Evolutionary conservation across 768 basidiomycete genomes (phyloP).

Genomic region (Gymnopilus junonius): DNA sequence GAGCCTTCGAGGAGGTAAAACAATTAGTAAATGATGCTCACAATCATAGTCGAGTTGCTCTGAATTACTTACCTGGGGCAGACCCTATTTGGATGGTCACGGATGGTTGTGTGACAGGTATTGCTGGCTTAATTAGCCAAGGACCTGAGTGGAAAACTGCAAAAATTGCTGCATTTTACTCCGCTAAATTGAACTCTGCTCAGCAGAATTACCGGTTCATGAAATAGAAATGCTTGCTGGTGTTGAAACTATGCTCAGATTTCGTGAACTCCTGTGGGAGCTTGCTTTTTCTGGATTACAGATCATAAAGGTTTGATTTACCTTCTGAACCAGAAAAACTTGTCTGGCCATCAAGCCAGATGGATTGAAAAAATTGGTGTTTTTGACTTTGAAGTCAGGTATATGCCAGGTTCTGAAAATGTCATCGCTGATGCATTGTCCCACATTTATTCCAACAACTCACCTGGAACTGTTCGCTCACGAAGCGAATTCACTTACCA

Average conservation of each 20-base stretch:
- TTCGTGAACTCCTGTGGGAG: constrained; percentile 33
- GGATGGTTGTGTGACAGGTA: constrained; percentile 34
- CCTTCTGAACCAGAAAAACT: constrained; percentile 32
- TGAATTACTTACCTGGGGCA: constrained; percentile 23
- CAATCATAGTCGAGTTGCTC: constrained; percentile 25
- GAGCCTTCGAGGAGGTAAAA: constrained; percentile 42
- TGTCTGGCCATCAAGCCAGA: constrained; percentile 36
- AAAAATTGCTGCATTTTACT: constrained; percentile 35
- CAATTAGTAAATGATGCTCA: constrained; percentile 14
- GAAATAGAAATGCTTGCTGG: constrained; percentile 43
- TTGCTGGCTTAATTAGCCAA: constrained; percentile 32
- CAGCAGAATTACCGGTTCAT: constrained; percentile 46
- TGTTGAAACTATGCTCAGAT: constrained; percentile 35
- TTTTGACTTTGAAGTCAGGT: constrained; percentile 26
- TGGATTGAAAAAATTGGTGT: constrained; percentile 37
- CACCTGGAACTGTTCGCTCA: constrained; percentile 17
- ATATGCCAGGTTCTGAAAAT: constrained; percentile 32
- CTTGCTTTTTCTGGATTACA: constrained; percentile 29
- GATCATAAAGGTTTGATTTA: constrained; percentile 34
- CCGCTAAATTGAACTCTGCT: constrained; percentile 36
- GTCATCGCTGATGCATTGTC: constrained; percentile 36
- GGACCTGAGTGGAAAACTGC: constrained; percentile 27
- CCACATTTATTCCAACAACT: constrained; percentile 23
- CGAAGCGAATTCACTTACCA: constrained; percentile 22
- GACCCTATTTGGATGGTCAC: constrained; percentile 32